Base-by-base conservation (phyloP, 2,329 filamentous ascomycete species). In the Aphanoascus verrucosus region DNA sequence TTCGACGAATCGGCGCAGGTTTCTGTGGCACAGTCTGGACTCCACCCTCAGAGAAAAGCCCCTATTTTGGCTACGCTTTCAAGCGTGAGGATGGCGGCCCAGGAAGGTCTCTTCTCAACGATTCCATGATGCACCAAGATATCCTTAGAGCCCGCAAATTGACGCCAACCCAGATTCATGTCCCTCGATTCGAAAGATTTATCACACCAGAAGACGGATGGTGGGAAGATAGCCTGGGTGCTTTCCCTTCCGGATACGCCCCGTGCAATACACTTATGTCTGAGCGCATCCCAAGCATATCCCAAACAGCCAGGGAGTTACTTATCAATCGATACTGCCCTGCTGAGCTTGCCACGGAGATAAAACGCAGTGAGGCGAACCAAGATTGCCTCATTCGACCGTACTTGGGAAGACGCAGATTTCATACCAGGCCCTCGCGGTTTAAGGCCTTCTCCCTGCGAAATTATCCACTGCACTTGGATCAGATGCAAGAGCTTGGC, bases 301-400 rank as follows among this genome's bases (percentile, higher is more conserved):
- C 59, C 0, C 43, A 61, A 8, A 4, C 47, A 1, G 59, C 60
- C 2, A 59, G 71, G 46, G 52, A 61, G 7, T 38, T 60, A 5
- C 57, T 74, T 1, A 63, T 71, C 4, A 58, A 63, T 0, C 57
- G 49, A 11, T 73, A 67, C 56, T 73, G 69, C 43, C 62, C 67
- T 0, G 17, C 55, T 2, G 37, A 56, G 0, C 50, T 69, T 0
- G 31, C 17, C 7, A 4, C 50, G 1, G 53, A 62, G 17, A 69
- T 70, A n/a, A 55, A 63, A 28, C 14, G 6, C 11, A 67, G 68
- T 37, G 50, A 57, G 1, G 62, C 61, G 3, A 70, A 76, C 47
- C 57, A 69, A n/a, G 71, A 76, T 54, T 80, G 76, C 46, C 63
- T 81, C 0, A 61, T 77, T 9, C 70, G 77, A 1, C 67, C 70